phyloP scores from a whole-genome alignment of 768 basidiomycete species.

The Phlebiopsis flavidoalba region DNA sequence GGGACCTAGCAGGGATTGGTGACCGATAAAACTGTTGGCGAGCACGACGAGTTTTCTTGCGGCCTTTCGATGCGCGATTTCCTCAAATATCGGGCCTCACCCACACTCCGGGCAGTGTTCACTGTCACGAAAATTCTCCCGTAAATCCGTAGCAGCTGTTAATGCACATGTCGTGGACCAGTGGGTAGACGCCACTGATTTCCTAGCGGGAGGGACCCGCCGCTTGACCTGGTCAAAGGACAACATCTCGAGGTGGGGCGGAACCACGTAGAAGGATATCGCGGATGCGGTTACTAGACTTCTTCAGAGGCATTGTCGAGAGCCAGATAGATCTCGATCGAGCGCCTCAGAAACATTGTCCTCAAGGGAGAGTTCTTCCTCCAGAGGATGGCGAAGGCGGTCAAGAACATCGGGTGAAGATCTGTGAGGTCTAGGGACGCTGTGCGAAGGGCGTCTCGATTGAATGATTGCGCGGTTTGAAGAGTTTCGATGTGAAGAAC shows the following conservation, averaged over 20 bases:
- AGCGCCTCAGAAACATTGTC: conserved; percentile 21
- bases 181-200: conserved; percentile 8
- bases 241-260: conserved; percentile 15
- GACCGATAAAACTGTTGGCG: background rate
- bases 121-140: conserved; percentile 9
- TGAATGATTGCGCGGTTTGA: too few species aligned
- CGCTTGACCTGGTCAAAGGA: conserved; percentile 12
- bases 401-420: too few species aligned
- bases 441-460: too few species aligned
- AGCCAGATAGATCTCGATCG: conserved; percentile 28
- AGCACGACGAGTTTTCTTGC: background rate
- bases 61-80: background rate
- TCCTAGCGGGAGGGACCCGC: background rate
- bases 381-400: too few species aligned
- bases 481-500: too few species aligned
- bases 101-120: conserved; percentile 14
- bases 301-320: conserved; percentile 27
- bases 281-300: conserved; percentile 23
- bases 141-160: conserved; percentile 12
- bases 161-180: conserved; percentile 12
- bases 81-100: conserved; percentile 12
- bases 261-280: conserved; percentile 22
- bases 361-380: background rate
- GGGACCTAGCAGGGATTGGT: background rate
- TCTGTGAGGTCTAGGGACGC: too few species aligned